A percentile compares a stretch with the other conserved stretches of the same genome.
These are phyloP conservation scores for Cucurbita ficifolia DNA, from an alignment of 306 rosid species.

Conservation along the genomic window DNA sequence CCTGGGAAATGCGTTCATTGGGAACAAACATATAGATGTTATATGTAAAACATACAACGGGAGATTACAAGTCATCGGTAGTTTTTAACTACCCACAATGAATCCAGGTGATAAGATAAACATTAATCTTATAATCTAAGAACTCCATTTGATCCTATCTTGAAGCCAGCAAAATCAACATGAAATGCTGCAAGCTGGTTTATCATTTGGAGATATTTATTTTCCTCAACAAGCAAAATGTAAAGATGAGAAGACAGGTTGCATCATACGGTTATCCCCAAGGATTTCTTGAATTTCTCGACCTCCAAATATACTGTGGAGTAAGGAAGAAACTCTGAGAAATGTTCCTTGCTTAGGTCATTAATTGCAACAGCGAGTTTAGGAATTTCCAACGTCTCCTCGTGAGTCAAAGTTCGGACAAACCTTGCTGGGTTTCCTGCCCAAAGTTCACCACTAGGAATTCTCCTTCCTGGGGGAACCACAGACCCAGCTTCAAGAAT, in stretches of 20 bases:
- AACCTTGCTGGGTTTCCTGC: slow-evolving; percentile 96
- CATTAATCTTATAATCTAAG: background rate
- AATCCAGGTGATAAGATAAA: background rate
- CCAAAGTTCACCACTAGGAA: slow-evolving; percentile 93
- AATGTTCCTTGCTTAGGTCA: slow-evolving; percentile 76
- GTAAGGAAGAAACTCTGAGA: slow-evolving; percentile 80
- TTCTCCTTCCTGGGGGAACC: slow-evolving; percentile 89
- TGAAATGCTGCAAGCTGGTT: slow-evolving; percentile 20
- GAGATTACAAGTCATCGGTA: background rate
- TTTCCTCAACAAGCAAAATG: slow-evolving; percentile 47
- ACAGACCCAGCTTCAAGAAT: slow-evolving; percentile 99
- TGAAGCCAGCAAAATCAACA: slow-evolving; percentile 10
- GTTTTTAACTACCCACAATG: background rate
- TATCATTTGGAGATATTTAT: slow-evolving; percentile 44
- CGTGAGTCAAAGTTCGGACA: slow-evolving; percentile 71
- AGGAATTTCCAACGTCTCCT: slow-evolving; percentile 90
- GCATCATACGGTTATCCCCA: slow-evolving; percentile 64
- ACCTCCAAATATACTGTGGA: slow-evolving; percentile 92
- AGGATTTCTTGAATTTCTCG: slow-evolving; percentile 89
- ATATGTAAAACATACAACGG: background rate
- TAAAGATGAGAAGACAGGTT: slow-evolving; percentile 13
- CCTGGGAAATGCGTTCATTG: background rate
- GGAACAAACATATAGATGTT: background rate
- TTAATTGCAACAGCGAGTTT: slow-evolving; percentile 91
- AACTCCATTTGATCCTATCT: background rate